Evolutionary conservation across 441 rosid species (phyloP).

Genomic region (Euphorbia schlechtendalii): DNA sequence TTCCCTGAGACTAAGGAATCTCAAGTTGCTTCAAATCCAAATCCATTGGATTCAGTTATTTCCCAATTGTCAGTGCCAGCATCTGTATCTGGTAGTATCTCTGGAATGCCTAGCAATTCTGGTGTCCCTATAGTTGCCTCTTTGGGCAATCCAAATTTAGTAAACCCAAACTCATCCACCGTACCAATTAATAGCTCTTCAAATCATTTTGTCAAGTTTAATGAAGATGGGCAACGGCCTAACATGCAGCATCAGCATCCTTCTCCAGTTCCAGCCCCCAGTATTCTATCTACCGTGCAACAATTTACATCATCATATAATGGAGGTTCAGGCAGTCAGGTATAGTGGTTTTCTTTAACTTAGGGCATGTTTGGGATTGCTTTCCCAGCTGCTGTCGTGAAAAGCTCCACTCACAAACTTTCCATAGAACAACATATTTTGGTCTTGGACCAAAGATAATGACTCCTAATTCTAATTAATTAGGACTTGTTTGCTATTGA

Average conservation of each 20-base stretch:
- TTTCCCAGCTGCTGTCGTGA: too few species aligned
- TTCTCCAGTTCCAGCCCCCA: conserved; percentile 40
- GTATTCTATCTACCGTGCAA: conserved; percentile 36
- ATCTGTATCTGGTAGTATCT: conserved; percentile 39
- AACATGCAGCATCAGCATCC: conserved; percentile 44
- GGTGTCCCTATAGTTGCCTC: conserved; percentile 28
- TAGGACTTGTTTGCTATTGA: too few species aligned
- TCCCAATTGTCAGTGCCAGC: conserved; percentile 64
- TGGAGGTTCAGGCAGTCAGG: conserved; percentile 58
- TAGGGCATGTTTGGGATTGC: too few species aligned
- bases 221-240: conserved; percentile 38
- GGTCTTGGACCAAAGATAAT: too few species aligned
- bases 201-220: conserved; percentile 27
- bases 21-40: conserved; percentile 45
- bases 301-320: conserved; percentile 33
- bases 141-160: conserved; percentile 13
- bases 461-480: too few species aligned
- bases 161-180: conserved; percentile 23
- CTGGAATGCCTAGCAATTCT: conserved; percentile 35
- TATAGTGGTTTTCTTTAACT: conserved; percentile 17
- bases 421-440: too few species aligned
- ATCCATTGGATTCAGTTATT: conserved; percentile 69
- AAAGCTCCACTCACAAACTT: too few species aligned
- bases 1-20: conserved; percentile 45
- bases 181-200: conserved; percentile 27